These are phyloP conservation scores for Amanita rimosa DNA, from an alignment of 768 basidiomycete genomes.

Conservation along the genomic window DNA sequence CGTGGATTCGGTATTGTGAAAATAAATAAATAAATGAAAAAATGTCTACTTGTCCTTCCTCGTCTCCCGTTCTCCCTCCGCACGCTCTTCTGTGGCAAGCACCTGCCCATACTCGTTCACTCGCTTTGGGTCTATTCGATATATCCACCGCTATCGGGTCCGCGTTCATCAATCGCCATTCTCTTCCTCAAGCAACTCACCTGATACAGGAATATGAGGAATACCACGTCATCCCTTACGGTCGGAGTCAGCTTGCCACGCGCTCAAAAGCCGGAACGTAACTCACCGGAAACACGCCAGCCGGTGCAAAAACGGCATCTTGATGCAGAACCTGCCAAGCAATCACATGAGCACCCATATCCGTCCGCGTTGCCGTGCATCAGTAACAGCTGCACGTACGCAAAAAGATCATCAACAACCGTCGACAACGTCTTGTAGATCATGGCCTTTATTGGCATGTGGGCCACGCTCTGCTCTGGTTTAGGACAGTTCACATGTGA, in stretches of 20 bases:
- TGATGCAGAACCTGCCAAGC: slow-evolving; percentile 76
- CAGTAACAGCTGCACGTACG: slow-evolving; percentile 34
- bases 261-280: slow-evolving; percentile 11
- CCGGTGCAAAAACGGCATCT: slow-evolving; percentile 93
- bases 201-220: slow-evolving; percentile 89
- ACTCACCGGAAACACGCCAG: slow-evolving; percentile 69
- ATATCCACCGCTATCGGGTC: slow-evolving; percentile 79
- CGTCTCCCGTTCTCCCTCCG: slow-evolving; percentile 31
- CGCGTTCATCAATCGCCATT: slow-evolving; percentile 9
- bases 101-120: slow-evolving; percentile 96
- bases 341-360: slow-evolving; percentile 9
- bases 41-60: slow-evolving; percentile 41
- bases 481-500: neutral
- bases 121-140: slow-evolving; percentile 88
- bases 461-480: slow-evolving; percentile 69
- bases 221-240: slow-evolving; percentile 72
- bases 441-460: slow-evolving; percentile 99
- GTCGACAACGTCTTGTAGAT: slow-evolving; percentile 89
- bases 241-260: slow-evolving; percentile 12
- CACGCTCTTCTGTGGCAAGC: slow-evolving; percentile 37
- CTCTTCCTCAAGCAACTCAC: slow-evolving; percentile 26
- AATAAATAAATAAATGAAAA: neutral
- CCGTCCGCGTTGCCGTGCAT: neutral
- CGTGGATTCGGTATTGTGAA: slow-evolving; percentile 22
- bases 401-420: slow-evolving; percentile 87